These are phyloP conservation scores for Talaromyces sp. DNA, from an alignment of 2,329 filamentous ascomycete species.

Conservation along the genomic window DNA sequence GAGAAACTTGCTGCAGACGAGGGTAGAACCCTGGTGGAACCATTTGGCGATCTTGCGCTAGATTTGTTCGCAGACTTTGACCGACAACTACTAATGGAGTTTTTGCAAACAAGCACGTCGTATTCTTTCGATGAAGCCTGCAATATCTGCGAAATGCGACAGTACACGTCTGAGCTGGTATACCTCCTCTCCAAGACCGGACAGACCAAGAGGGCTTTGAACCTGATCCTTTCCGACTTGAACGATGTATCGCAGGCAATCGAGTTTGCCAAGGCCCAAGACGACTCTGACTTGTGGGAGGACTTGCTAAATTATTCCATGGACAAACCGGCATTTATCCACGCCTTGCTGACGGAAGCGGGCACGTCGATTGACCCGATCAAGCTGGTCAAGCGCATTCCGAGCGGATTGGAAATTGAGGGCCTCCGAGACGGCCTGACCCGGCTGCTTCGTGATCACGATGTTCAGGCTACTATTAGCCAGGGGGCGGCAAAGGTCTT, in stretches of 20 bases:
- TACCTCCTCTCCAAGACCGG: conserved; percentile 94
- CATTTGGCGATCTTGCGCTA: conserved; percentile 81
- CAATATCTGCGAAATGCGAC: conserved; percentile 70
- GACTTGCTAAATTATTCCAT: conserved; percentile 92
- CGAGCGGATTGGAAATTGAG: conserved; percentile 86
- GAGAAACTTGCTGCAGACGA: conserved; percentile 50
- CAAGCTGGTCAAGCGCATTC: conserved; percentile 81
- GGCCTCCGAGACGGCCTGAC: conserved; percentile 82
- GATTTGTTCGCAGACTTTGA: conserved; percentile 83
- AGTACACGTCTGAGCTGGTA: conserved; percentile 89
- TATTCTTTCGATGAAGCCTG: conserved; percentile 76
- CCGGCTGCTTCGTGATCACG: conserved; percentile 90
- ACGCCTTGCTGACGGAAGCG: conserved; percentile 84
- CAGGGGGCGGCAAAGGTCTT: conserved; percentile 83
- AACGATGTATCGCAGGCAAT: conserved; percentile 90
- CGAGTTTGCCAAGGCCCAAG: conserved; percentile 86
- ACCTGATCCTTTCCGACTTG: conserved; percentile 89
- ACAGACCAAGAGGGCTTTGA: conserved; percentile 84
- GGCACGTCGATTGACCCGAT: conserved; percentile 92
- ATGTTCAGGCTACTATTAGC: conserved; percentile 89
- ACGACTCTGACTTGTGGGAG: conserved; percentile 90
- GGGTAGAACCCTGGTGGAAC: conserved; percentile 68
- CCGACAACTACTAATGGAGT: conserved; percentile 74
- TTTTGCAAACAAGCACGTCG: conserved; percentile 74
- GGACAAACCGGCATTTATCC: conserved; percentile 95